Evolutionary conservation across 225 moss, liverwort and hornwort species (phyloP), one percentile per base, ranked within the genome.

Genomic region (Marchantia paleacea): DNA sequence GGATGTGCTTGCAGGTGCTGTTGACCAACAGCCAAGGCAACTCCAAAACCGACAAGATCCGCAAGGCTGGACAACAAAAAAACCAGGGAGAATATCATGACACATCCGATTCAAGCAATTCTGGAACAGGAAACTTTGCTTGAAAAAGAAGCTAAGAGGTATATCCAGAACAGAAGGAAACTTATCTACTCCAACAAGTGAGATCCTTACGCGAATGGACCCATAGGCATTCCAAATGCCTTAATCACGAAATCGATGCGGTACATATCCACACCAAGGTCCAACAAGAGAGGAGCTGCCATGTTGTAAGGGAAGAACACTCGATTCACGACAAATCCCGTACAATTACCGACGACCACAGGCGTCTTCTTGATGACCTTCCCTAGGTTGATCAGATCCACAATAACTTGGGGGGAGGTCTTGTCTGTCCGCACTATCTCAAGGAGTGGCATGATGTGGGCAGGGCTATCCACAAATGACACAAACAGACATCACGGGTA

Each of bases 191-290:
- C n/a, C n/a, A n/a, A 49, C 22, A 29, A 7, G 48, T 11, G 48
- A 51, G 68, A 69, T 52, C 57, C 81, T 72, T 81, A 95, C 95
- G 95, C 81, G 83, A 99, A 99, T 69, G 99, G 99, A 67, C 99
- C 99, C 95, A 99, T 95, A 53, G 99, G 99, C 99, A 99, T 99
- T 78, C 99, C 99, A 88, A 91, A 99, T 30, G 90, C 85, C 87
- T 99, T 99, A 85, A 99, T 88, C 75, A 86, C 99, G 74, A 89
- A 87, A 78, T 99, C 99, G 7, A 99, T 89, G 54, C 92, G 95
- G 83, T 92, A 95, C 28, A 91, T 31, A 78, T 99, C 95, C 72
- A 94, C 91, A 75, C 99, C 99, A 50, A 95, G 86, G 79, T 99
- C 99, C 72, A 87, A 77, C 15, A 99, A 83, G 89, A 95, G 78